Evolutionary conservation across 2,329 filamentous ascomycete genomes (phyloP).

Genomic region (Sordariomycetes sp.): DNA sequence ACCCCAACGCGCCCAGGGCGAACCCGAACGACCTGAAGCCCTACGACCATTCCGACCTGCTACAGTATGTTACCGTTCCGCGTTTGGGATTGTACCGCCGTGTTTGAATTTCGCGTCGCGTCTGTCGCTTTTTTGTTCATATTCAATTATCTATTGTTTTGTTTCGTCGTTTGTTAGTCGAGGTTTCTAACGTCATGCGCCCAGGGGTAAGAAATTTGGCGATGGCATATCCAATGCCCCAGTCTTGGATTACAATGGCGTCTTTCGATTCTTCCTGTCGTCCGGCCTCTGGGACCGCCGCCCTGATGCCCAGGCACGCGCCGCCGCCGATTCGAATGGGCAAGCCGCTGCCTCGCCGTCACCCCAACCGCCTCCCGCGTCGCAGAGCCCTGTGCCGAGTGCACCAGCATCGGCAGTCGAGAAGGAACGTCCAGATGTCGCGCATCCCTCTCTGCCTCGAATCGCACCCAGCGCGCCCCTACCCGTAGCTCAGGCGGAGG

Average conservation of each 20-base stretch:
- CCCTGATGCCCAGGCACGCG: not conserved
- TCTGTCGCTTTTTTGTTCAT: not conserved
- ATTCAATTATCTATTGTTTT: not conserved
- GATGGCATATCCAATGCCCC: slow-evolving; percentile 2
- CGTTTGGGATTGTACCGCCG: not conserved
- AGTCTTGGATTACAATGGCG: not conserved
- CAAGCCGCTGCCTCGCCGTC: not conserved
- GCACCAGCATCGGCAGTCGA: not conserved
- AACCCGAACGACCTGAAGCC: slow-evolving; percentile 38
- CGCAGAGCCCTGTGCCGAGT: not conserved
- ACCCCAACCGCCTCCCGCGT: not conserved
- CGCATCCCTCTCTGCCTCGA: not conserved
- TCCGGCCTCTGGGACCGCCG: not conserved
- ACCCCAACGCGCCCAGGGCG: slow-evolving; percentile 36
- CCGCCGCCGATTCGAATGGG: not conserved
- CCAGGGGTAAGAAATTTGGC: slow-evolving; percentile 3
- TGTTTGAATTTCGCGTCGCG: not conserved
- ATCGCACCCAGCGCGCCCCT: not conserved
- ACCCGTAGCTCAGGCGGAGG: not conserved
- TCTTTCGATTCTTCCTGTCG: slow-evolving; percentile 1
- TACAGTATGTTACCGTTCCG: slow-evolving; percentile 43
- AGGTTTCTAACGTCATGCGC: not conserved
- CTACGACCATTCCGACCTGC: slow-evolving; percentile 32
- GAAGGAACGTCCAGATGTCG: not conserved
- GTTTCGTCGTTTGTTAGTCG: not conserved